phyloP scores from a whole-genome alignment of 1,284 basidiomycete genomes.

The Rhodotorula glutinis region DNA sequence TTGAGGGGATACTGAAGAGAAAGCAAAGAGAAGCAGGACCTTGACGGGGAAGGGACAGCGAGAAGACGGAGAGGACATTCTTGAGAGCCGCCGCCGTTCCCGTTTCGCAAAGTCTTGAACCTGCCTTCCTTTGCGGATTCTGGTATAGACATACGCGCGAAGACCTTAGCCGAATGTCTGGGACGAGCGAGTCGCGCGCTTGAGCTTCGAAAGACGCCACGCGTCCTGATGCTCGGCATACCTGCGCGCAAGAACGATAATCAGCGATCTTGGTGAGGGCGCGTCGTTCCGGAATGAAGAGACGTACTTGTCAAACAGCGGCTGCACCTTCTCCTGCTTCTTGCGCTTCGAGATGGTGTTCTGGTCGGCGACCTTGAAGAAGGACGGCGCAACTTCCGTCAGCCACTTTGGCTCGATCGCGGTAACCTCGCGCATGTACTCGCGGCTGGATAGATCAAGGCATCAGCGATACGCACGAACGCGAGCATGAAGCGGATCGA shows the following conservation, averaged over 20 bases:
- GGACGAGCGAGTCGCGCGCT: slow-evolving; percentile 72
- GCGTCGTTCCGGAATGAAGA: not conserved
- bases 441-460: slow-evolving; percentile 46
- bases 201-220: slow-evolving; percentile 83
- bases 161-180: slow-evolving; percentile 39
- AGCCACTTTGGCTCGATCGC: slow-evolving; percentile 98
- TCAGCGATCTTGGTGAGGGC: not conserved
- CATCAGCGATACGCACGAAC: not conserved
- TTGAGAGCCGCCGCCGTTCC: no score
- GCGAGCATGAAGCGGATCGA: not conserved
- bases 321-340: slow-evolving; percentile 95
- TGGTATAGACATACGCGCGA: no score
- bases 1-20: no score
- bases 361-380: slow-evolving; percentile 94
- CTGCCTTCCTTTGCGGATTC: no score
- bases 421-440: slow-evolving; percentile 95
- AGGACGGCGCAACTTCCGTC: slow-evolving; percentile 93
- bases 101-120: no score
- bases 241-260: slow-evolving; percentile 47
- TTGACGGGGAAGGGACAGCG: no score
- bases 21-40: no score
- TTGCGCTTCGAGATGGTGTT: slow-evolving; percentile 97
- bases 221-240: slow-evolving; percentile 71
- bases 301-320: slow-evolving; percentile 70
- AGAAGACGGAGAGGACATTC: no score